These are phyloP conservation scores for Melaleuca alternifolia DNA, from an alignment of 345 rosid genomes.

Conservation along the genomic window DNA sequence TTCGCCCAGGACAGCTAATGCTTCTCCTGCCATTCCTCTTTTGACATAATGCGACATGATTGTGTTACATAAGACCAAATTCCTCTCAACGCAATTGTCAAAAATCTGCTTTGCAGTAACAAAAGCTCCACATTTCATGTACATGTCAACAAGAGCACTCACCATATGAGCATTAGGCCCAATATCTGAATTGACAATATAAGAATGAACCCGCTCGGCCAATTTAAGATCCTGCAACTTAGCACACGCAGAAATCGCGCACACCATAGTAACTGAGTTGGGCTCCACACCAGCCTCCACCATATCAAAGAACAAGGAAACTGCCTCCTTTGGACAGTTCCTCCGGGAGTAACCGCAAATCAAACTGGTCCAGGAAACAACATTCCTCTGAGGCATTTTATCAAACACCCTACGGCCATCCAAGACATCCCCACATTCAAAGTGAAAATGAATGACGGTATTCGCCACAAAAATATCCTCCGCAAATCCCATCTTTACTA, in stretches of 20 bases:
- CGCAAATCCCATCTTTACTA: conserved; percentile 31
- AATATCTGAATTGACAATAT: conserved; percentile 18
- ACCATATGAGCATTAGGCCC: conserved; percentile 32
- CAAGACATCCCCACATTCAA: conserved; percentile 36
- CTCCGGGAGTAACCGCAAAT: conserved; percentile 49
- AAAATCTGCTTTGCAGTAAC: conserved; percentile 37
- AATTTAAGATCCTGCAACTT: conserved; percentile 43
- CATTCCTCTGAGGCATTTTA: conserved; percentile 47
- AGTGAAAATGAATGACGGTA: conserved; percentile 49
- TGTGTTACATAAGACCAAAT: conserved; percentile 45
- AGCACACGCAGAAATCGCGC: conserved; percentile 51
- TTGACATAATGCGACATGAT: conserved; percentile 48
- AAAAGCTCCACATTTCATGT: conserved; percentile 53
- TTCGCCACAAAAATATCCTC: conserved; percentile 39
- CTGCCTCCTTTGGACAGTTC: conserved; percentile 33
- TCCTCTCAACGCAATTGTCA: conserved; percentile 25
- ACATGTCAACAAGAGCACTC: conserved; percentile 65
- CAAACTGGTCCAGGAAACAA: conserved; percentile 68
- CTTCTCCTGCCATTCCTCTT: conserved; percentile 38
- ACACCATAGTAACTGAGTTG: conserved; percentile 50
- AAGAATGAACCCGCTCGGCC: conserved; percentile 35
- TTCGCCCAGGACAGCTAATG: conserved; percentile 27
- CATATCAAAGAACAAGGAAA: conserved; percentile 49
- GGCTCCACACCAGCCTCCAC: conserved; percentile 28
- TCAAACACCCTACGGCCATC: conserved; percentile 45